Conservation (phyloP, 441 rosid species). For the Croton setiger region DNA sequence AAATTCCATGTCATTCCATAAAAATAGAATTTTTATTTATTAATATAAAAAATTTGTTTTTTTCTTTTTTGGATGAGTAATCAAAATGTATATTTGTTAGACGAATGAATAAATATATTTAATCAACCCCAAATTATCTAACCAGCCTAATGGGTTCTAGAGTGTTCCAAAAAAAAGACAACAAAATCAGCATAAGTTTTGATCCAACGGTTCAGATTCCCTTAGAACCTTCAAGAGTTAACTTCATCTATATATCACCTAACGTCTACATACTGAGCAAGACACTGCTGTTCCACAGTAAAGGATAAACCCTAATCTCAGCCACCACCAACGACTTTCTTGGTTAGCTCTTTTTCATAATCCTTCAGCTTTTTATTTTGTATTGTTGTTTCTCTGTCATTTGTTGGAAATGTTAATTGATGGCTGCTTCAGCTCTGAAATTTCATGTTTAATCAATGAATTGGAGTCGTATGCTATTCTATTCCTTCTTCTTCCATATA, state of each 20-base stretch:
- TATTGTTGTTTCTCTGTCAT: background rate
- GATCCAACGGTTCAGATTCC: conserved; percentile 34
- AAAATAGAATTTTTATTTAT: too few species aligned
- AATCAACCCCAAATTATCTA: too few species aligned
- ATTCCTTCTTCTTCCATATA: background rate
- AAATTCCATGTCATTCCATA: too few species aligned
- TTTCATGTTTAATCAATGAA: background rate
- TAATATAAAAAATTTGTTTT: too few species aligned
- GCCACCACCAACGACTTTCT: background rate
- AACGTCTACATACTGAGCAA: background rate
- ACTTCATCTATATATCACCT: background rate
- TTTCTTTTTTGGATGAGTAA: too few species aligned
- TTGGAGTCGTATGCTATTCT: background rate
- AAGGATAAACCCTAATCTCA: conserved; percentile 7
- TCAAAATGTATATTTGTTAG: too few species aligned
- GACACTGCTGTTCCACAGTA: background rate
- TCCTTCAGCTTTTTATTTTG: background rate
- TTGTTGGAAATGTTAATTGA: background rate
- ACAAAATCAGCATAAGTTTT: background rate
- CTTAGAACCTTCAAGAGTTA: conserved; percentile 40
- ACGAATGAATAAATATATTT: too few species aligned
- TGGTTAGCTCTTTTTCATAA: background rate
- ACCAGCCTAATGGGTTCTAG: conserved; percentile 28
- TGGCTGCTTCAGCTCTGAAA: background rate
- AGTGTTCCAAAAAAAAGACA: conserved; percentile 31